Conservation (phyloP, 495 filamentous ascomycete species). For the Astrothelium macrocarpum region DNA sequence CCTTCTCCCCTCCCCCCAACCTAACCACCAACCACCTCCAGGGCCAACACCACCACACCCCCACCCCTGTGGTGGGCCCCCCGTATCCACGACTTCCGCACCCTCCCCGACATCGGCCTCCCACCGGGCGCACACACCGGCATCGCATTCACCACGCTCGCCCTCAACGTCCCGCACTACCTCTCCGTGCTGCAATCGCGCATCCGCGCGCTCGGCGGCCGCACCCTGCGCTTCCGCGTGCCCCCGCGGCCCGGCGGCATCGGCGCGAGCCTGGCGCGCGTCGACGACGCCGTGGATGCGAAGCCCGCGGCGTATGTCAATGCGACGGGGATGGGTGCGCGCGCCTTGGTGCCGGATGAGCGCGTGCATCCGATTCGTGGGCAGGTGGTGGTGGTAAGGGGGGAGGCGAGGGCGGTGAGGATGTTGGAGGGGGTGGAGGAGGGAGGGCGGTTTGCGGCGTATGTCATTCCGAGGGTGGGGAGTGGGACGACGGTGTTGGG, state of each 20-base stretch:
- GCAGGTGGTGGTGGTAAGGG: slow-evolving; percentile 30
- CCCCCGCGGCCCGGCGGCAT: slow-evolving; percentile 13
- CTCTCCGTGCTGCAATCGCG: slow-evolving; percentile 21
- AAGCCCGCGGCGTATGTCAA: slow-evolving; percentile 24
- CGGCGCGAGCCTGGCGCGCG: background rate
- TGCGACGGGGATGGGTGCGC: slow-evolving; percentile 29
- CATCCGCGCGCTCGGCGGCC: slow-evolving; percentile 15
- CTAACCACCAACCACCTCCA: background rate
- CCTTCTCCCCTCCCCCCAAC: background rate
- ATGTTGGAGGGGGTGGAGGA: slow-evolving; percentile 11
- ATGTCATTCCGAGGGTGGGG: slow-evolving; percentile 32
- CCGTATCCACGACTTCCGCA: slow-evolving; percentile 21
- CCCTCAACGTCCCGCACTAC: slow-evolving; percentile 28
- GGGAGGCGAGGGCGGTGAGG: slow-evolving; percentile 18
- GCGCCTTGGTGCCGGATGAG: slow-evolving; percentile 21
- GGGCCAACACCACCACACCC: slow-evolving; percentile 6
- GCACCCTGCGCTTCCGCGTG: slow-evolving; percentile 13
- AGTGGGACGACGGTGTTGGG: slow-evolving; percentile 31
- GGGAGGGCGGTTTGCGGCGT: slow-evolving; percentile 12
- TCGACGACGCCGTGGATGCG: background rate
- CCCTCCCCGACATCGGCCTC: slow-evolving; percentile 7
- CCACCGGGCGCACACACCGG: slow-evolving; percentile 15
- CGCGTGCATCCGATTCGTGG: slow-evolving; percentile 29
- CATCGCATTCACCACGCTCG: slow-evolving; percentile 17
- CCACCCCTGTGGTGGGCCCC: slow-evolving; percentile 27